Evolutionary conservation across 2,329 filamentous ascomycete genomes (phyloP).

Genomic region (Scedosporium boydii): DNA sequence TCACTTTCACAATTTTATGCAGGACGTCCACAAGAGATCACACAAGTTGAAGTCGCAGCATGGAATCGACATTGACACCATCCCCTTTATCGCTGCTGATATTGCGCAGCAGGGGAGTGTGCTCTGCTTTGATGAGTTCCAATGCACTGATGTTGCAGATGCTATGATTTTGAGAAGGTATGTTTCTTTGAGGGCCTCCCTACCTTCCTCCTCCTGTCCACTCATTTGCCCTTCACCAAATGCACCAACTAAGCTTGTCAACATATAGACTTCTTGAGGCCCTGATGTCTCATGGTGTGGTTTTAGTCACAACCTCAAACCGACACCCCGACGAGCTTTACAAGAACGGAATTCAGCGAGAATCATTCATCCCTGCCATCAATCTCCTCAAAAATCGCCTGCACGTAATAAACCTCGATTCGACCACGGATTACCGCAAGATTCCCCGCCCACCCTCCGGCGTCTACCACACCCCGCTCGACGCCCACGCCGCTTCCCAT

Average conservation of each 20-base stretch:
- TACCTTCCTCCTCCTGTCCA: not conserved
- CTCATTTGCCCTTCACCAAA: not conserved
- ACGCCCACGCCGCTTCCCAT: constrained; percentile 66
- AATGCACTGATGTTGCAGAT: constrained; percentile 96
- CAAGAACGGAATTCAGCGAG: constrained; percentile 93
- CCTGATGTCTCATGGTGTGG: constrained; percentile 94
- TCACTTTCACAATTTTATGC: constrained; percentile 99
- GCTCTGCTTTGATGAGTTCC: constrained; percentile 96
- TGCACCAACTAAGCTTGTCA: not conserved
- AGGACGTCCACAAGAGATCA: constrained; percentile 84
- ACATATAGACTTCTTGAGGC: constrained; percentile 65
- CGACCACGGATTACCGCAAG: constrained; percentile 92
- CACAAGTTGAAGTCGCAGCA: constrained; percentile 84
- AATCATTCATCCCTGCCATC: constrained; percentile 93
- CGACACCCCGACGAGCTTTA: constrained; percentile 94
- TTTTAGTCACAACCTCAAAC: constrained; percentile 92
- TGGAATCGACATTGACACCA: constrained; percentile 79
- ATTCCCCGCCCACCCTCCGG: constrained; percentile 87
- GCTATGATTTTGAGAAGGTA: constrained; percentile 89
- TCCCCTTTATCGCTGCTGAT: constrained; percentile 90
- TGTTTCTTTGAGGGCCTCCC: constrained; percentile 7
- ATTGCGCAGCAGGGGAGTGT: constrained; percentile 80
- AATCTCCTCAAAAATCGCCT: constrained; percentile 77
- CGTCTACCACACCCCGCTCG: constrained; percentile 87
- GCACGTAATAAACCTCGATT: constrained; percentile 89